Evolutionary conservation across 768 basidiomycete genomes (phyloP), one percentile per base, ranked within the genome.

Genomic region (Panaeolus papilionaceus): DNA sequence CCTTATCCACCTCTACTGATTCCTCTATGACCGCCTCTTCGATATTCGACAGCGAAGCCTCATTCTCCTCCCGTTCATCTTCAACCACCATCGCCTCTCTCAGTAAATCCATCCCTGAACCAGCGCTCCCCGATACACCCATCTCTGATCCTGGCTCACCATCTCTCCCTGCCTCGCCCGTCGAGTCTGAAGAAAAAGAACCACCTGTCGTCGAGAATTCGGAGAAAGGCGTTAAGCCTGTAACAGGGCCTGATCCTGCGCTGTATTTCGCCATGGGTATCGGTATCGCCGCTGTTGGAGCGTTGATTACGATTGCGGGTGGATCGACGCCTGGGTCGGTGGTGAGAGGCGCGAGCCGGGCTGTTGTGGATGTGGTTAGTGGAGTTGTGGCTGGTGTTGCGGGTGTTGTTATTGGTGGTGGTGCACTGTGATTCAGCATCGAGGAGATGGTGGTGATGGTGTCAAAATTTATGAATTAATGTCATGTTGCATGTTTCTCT

Each of bases 321-420:
- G 54, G 54, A 12, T 37, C 54, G 3, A 58, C 54, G 54, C 54
- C 54, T 28, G 54, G 54, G 1, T 33, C 26, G 33, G 54, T 58
- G 10, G 11, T 58, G 28, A 26, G 54, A 6, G 54, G 54, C 3
- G 54, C 54, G 1, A 37, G 54, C 4, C 33, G 54, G 28, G 16
- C 54, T 33, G 54, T 58, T 16, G 54, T 58, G 26, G 54, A 58
- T 58, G 54, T 58, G 14, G 54, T 58, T 16, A 28, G 54, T 37
- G 54, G 54, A 11, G 54, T 58, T 58, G 54, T 58, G 9, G 54
- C 54, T 28, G 54, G 54, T 58, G 54, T 58, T 28, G 54, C 54
- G 4, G 28, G 54, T 14, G 54, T 58, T 58, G 54, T 58, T 10
- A 9, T 33, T 9, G 54, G 54, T 33, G 33, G 54, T 1, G 54